Evolutionary conservation across 176 grass and related monocot genomes (phyloP), one percentile per base, ranked within the genome.

Genomic region (Bromus sterilis): DNA sequence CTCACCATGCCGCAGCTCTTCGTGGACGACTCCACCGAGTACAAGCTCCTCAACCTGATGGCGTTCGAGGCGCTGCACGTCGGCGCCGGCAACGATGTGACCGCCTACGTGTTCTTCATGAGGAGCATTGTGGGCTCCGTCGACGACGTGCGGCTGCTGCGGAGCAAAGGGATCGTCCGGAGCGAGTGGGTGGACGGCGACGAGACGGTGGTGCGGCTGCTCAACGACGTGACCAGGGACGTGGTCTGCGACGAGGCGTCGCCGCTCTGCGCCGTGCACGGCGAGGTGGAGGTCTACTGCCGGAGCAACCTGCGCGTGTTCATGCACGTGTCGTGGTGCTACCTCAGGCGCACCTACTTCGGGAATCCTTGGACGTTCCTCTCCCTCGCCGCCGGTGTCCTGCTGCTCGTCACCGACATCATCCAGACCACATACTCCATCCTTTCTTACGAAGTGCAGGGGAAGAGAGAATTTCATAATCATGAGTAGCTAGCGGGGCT

Each of bases 61-160:
- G 87, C 91, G 30, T 93, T 93, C 64, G 87, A 93, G 76, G 66
- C 86, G 18, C 86, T 93, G 55, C 87, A 89, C 66, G 70, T 78
- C 34, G 80, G 76, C 20, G 84, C 87, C 21, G 91, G 91, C 15
- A 80, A 78, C 68, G 76, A 93, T 41, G 76, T 93, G 42, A 87
- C 91, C 0, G 83, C 91, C 2, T 93, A 89, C 35, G 83, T 93
- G 14, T 93, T 93, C 85, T 89, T 93, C 87, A 92, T 92, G 90
- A 79, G 88, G 59, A 89, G 88, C 79, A 84, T 92, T 32, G 84
- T 89, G 33, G 80, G 89, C 44, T 93, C 76, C 6, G 80, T 71
- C 7, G 80, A 81, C 65, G 91, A 93, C 74, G 84, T 93, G 49
- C 86, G 75, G 70, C 70, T 93, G 46, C 84, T 93, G 48, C 76